A percentile compares a stretch with the other conserved stretches of the same genome.
Conservation (phyloP, 306 rosid genomes). For the Castanea sativa region DNA sequence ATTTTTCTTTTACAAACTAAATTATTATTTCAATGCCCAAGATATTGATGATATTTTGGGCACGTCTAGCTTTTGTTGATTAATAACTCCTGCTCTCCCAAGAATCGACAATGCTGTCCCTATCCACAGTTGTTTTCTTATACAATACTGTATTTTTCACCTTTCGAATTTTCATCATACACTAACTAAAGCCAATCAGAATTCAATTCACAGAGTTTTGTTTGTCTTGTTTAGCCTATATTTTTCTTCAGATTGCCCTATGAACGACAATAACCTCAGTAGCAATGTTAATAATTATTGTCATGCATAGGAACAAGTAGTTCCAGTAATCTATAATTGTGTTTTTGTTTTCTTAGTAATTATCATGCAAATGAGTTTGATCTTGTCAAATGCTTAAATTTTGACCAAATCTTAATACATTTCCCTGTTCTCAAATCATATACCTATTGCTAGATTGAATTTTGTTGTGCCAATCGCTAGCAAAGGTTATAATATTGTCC, state of each 20-base stretch:
- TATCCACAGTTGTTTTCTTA: conserved; percentile 27
- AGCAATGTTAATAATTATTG: conserved; percentile 51
- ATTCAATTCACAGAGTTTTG: background rate
- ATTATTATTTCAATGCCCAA: conserved; percentile 42
- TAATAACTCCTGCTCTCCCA: conserved; percentile 33
- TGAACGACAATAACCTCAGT: conserved; percentile 22
- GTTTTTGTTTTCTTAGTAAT: conserved; percentile 58
- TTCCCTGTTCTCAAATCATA: conserved; percentile 23
- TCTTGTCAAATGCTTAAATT: conserved; percentile 42
- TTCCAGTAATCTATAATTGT: conserved; percentile 51
- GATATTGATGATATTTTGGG: conserved; percentile 55
- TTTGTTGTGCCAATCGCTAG: conserved; percentile 27
- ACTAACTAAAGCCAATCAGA: background rate
- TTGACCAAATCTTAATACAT: conserved; percentile 43
- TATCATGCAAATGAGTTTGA: conserved; percentile 44
- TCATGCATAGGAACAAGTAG: conserved; percentile 47
- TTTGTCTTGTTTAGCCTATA: conserved; percentile 20
- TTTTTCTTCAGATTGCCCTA: conserved; percentile 37
- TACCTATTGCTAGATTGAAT: conserved; percentile 28
- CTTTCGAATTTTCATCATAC: background rate
- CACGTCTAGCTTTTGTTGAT: conserved; percentile 48
- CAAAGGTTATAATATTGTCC: conserved; percentile 33
- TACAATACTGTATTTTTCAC: conserved; percentile 19
- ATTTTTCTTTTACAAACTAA: conserved; percentile 29
- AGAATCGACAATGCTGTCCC: conserved; percentile 54